Evolutionary conservation across 2,329 filamentous ascomycete species (phyloP).

Genomic region (Davidsoniella neocaledoniae): DNA sequence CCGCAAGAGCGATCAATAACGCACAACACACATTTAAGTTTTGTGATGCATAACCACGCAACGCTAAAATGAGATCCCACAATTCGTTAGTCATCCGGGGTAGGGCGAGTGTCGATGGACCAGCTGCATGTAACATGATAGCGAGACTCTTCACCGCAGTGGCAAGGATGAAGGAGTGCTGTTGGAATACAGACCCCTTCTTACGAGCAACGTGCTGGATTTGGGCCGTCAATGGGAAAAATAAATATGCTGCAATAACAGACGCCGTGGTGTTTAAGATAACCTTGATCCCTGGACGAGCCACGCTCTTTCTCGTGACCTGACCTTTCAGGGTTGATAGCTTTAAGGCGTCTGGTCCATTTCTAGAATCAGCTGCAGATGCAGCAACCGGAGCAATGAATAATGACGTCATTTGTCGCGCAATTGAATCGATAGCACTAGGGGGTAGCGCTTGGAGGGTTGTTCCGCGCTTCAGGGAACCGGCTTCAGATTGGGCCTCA

Average conservation of each 20-base stretch:
- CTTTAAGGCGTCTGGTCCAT: conserved; percentile 73
- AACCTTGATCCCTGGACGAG: conserved; percentile 31
- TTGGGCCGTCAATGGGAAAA: conserved; percentile 68
- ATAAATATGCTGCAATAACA: conserved; percentile 60
- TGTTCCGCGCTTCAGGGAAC: conserved; percentile 17
- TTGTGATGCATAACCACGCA: conserved; percentile 42
- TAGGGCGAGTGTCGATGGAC: conserved; percentile 59
- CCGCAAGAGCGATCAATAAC: conserved; percentile 62
- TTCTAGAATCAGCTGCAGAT: conserved; percentile 59
- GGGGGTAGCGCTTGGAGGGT: conserved; percentile 34
- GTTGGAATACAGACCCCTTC: conserved; percentile 40
- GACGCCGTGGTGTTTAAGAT: conserved; percentile 65
- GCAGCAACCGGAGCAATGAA: conserved; percentile 74
- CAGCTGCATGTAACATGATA: conserved; percentile 66
- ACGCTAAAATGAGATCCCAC: conserved; percentile 60
- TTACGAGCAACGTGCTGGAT: conserved; percentile 46
- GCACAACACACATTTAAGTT: conserved; percentile 55
- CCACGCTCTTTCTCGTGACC: conserved; percentile 27
- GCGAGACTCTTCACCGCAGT: conserved; percentile 76
- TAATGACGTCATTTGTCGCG: conserved; percentile 46
- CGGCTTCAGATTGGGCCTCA: conserved; percentile 15
- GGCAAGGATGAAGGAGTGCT: conserved; percentile 58
- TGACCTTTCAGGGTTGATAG: conserved; percentile 60
- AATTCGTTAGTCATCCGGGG: conserved; percentile 71
- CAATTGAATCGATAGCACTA: conserved; percentile 51